Evolutionary conservation across 2,329 filamentous ascomycete genomes (phyloP), one percentile per base, ranked within the genome.

Genomic region (Phaeoacremonium minimum): DNA sequence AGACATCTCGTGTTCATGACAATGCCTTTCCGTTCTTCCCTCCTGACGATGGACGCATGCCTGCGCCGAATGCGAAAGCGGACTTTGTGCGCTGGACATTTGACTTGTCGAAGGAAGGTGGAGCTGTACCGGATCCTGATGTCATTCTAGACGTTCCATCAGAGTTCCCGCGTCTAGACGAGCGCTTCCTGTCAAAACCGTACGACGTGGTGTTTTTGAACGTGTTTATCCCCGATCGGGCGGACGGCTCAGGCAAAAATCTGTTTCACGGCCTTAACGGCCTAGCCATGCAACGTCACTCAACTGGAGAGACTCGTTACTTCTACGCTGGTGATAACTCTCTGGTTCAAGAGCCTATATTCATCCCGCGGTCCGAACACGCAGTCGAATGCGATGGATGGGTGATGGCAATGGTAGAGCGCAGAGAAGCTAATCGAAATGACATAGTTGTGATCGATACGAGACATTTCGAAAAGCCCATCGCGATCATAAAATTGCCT

Each of bases 131-230:
- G 1, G 56, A 56, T 22, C 57, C 58, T 2, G 15, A 41, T 6
- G 44, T 58, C 1, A 33, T 60, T 7, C 49, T 63, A 16, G 57
- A 64, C 28, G 53, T 58, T 18, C 63, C 63, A 4, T 54, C 57
- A 18, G 66, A 69, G 36, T 69, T 70, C 45, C 61, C 63, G 1
- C 57, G 66, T 15, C 56, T 70, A 14, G 67, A 71, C 35, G 67
- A 70, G 37, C 57, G 66, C 6, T 56, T 64, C 28, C 48, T 64
- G 12, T 60, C 61, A 1, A 55, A 57, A 16, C 44, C 49, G 2
- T 66, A 67, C 42, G 52, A 58, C 15, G 53, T 56, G 20, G 55
- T 66, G 32, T 67, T 63, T 55, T 48, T 64, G 34, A 60, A 58
- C 31, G 55, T 61, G 7, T 57, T 68, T 37, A 53, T 65, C 18